phyloP scores from a whole-genome alignment of 2,329 filamentous ascomycete genomes.

The Claviceps purpurea region DNA sequence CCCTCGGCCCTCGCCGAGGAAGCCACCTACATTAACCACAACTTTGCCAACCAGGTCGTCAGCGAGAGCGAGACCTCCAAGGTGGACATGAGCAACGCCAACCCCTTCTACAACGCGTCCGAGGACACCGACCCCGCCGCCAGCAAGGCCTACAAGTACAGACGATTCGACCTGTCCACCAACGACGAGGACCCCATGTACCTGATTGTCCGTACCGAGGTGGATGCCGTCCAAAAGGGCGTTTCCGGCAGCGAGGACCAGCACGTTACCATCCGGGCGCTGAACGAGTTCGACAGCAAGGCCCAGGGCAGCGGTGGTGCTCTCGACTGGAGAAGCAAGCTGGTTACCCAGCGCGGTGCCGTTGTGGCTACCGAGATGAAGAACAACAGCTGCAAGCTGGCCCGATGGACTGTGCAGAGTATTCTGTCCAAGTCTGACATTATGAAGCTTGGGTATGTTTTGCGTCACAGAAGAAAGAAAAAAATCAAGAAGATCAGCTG shows the following conservation, averaged over 20 bases:
- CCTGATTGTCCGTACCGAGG: conserved; percentile 84
- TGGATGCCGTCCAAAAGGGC: conserved; percentile 94
- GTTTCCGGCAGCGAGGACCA: conserved; percentile 85
- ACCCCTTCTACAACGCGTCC: conserved; percentile 92
- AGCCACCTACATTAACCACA: conserved; percentile 99
- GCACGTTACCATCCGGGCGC: conserved; percentile 80
- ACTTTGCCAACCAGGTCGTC: conserved; percentile 95
- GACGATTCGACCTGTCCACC: conserved; percentile 87
- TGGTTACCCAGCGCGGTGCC: conserved; percentile 86
- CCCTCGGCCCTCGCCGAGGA: conserved; percentile 88
- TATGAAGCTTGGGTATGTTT: conserved; percentile 86
- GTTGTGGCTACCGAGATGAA: conserved; percentile 99
- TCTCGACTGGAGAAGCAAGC: conserved; percentile 92
- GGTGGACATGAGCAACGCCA: conserved; percentile 73
- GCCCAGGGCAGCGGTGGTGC: conserved; percentile 90
- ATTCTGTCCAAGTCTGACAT: conserved; percentile 95
- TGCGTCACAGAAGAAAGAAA: not conserved
- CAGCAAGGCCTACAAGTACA: conserved; percentile 97
- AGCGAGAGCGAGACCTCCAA: conserved; percentile 66
- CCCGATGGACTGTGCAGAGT: conserved; percentile 91
- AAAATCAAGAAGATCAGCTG: too few relatives aligned
- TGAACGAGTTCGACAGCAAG: conserved; percentile 99
- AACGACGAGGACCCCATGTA: conserved; percentile 91
- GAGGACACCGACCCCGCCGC: conserved; percentile 90
- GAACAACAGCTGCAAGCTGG: conserved; percentile 99